phyloP scores from a whole-genome alignment of 1,284 basidiomycete species.

The Pseudozyma sp. region DNA sequence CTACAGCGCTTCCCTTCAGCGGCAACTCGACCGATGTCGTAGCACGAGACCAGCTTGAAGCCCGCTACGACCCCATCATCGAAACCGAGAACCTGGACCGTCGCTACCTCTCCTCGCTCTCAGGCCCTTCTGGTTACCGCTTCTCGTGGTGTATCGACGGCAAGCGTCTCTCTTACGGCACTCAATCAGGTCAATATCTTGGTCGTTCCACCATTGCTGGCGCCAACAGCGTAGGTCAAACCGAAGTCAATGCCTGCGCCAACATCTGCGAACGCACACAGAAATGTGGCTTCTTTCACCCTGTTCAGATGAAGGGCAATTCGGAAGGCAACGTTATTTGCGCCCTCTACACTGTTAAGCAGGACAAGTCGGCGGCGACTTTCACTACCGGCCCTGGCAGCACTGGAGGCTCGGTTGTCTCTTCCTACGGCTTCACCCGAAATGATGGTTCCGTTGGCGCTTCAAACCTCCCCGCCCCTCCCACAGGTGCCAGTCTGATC shows the following conservation, averaged over 20 bases:
- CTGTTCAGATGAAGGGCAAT: conserved; percentile 26
- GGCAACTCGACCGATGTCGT: conserved; percentile 14
- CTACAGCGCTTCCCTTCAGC: conserved; percentile 9
- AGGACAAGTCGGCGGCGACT: conserved; percentile 16
- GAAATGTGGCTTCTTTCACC: conserved; percentile 26
- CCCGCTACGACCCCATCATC: conserved; percentile 10
- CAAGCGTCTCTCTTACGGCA: conserved; percentile 17
- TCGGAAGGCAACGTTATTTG: conserved; percentile 29
- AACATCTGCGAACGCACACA: conserved; percentile 2
- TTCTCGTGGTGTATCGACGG: conserved; percentile 27
- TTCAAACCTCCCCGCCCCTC: conserved; percentile 9
- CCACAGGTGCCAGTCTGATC: conserved; percentile 23
- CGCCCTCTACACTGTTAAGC: conserved; percentile 25
- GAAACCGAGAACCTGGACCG: conserved; percentile 1
- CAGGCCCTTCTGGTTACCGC: conserved; percentile 16
- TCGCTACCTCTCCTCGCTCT: conserved; percentile 14
- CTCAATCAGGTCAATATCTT: conserved; percentile 25
- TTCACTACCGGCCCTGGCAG: conserved; percentile 6
- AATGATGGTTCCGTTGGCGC: not conserved
- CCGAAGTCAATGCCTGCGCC: conserved; percentile 18
- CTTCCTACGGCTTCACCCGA: conserved; percentile 27
- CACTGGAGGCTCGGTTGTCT: conserved; percentile 16
- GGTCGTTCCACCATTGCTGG: conserved; percentile 17
- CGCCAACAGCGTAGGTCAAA: conserved; percentile 12
- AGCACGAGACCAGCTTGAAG: conserved; percentile 8